phyloP scores from a whole-genome alignment of 441 rosid species.

The Brassica hybrid region DNA sequence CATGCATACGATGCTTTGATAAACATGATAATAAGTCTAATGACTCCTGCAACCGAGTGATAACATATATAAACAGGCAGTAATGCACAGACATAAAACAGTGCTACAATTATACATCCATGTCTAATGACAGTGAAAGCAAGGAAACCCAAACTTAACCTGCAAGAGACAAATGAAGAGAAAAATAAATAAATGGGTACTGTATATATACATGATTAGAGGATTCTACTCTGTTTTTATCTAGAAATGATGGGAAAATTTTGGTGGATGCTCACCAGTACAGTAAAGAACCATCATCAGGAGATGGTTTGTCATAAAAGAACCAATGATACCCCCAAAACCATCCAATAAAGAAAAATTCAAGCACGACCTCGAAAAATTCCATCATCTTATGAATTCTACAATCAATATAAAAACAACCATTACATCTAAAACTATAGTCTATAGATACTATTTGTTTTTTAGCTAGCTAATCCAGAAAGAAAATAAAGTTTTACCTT shows the following conservation, averaged over 20 bases:
- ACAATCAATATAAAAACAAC: no score
- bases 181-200: not conserved
- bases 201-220: not conserved
- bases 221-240: not conserved
- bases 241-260: not conserved
- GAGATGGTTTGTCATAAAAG: not conserved
- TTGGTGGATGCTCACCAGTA: slow-evolving; percentile 3
- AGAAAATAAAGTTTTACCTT: no score
- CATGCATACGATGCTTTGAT: not conserved
- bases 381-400: no score
- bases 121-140: not conserved
- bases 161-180: not conserved
- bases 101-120: not conserved
- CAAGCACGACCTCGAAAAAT: no score
- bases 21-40: no score
- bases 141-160: slow-evolving; percentile 1
- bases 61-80: no score
- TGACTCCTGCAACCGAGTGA: no score
- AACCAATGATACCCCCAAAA: not conserved
- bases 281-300: not conserved
- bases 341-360: no score
- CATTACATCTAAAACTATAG: no score
- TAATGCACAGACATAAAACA: not conserved
- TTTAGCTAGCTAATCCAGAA: no score
- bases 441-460: no score